Base-by-base conservation (phyloP, 805 yeast genomes). In the Alloascoidea africana region DNA sequence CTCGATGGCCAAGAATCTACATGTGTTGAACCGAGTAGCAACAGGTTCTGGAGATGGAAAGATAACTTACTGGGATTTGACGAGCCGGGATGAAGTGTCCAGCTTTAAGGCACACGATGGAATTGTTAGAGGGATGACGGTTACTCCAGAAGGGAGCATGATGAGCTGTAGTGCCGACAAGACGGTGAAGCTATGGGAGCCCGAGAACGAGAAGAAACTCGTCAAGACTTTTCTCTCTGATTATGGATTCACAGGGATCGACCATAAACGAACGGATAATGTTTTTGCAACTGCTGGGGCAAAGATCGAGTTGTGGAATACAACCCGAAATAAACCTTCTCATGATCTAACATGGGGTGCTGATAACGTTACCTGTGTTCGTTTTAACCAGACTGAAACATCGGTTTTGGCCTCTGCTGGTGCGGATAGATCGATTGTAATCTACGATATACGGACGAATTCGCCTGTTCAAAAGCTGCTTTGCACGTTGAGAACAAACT, bases 1-100 rank as follows among this genome's bases (percentile, higher is more conserved):
- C 56, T 63, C 77, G 14, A 70, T 91, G 35, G 94, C 96, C 4
- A 81, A 79, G 55, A 81, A 87, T 56, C 74, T 74, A 52, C 59
- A 68, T 34, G 63, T 70, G 34, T 65, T 86, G 37, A 81, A 75
- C 49, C 76, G 76, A 51, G 58, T 89, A 18, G 96, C 96, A 2
- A 73, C 91, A 5, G 96, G 96, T 5, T 76, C 91, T 4, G 98
- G 94, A 27, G 99, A 91, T 55, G 99, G 99, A 50, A 73, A 82
- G 4, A 70, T 91, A 45, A 91, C 91, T 55, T 82, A 84, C 52
- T 91, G 98, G 98, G 83, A 89, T 57, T 58, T 89, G 58, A 72
- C 87, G 1, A 68, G 83, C 6, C 67, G 91, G 43, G 75, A 73
- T 14, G 95, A 91, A 53, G 56, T 70, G 1, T 73, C 75, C 43